Evolutionary conservation across 2,329 filamentous ascomycete genomes (phyloP), one percentile per base, ranked within the genome.

Genomic region (Didymella lethalis): DNA sequence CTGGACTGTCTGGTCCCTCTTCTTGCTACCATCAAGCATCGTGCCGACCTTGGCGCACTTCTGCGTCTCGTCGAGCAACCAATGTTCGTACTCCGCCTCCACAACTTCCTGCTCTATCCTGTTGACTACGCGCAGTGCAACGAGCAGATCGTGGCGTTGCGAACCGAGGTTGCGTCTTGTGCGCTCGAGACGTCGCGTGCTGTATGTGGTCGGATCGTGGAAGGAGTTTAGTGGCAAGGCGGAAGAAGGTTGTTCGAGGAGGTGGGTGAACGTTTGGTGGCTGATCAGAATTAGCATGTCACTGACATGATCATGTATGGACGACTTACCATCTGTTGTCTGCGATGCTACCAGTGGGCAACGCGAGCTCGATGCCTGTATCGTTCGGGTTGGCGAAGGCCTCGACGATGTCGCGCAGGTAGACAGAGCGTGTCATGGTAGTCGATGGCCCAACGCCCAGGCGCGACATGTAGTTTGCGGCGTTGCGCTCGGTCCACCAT

Each of bases 51-150:
- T 85, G 56, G 86, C 86, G 75, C 95, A 99, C 48, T 91, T 86
- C 32, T 83, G 78, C 64, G 88, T 89, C 79, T 99, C 95, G 65
- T 91, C 89, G 3, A 85, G 78, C 29, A 98, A 84, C 93, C 94
- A 99, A 64, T 91, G 91, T 79, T 97, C 93, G 89, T 93, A 99
- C 76, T 97, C 94, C 0, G 90, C 90, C 70, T 88, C 86, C 53
- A 98, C 78, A 75, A 97, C 89, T 76, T 97, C 93, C 58, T 86
- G 85, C 81, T 98, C 95, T 28, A 98, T 88, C 57, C 85, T 89
- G 77, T 98, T 97, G 61, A 98, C 89, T 2, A 97, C 86, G 4
- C 93, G 88, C 81, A 98, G 88, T 5, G 93, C 93, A 5, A 99
- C 93, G 2, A 98, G 80, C 20, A 99, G 82, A 72, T 98, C 93